phyloP scores from a whole-genome alignment of 257 asterid genomes.

The Penstemon davidsonii region DNA sequence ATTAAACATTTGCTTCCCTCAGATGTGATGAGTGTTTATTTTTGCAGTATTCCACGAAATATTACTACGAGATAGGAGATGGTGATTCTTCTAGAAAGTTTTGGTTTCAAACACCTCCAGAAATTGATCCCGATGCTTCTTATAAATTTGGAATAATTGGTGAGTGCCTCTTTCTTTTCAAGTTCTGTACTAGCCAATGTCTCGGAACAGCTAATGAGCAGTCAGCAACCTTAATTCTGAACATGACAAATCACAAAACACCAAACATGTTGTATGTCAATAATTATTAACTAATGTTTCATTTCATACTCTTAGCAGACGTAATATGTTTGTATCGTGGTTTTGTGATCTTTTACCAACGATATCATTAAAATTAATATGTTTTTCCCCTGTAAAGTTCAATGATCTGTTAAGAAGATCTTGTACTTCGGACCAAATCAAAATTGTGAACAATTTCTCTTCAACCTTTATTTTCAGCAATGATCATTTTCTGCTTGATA shows the following conservation, averaged over 20 bases:
- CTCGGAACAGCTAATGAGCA: conserved; percentile 13
- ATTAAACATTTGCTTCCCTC: conserved; percentile 9
- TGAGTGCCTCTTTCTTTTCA: conserved; percentile 36
- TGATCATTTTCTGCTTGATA: conserved; percentile 3
- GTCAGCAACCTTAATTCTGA: background rate
- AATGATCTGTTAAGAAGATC: background rate
- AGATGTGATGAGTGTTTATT: conserved; percentile 24
- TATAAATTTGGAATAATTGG: conserved; percentile 95
- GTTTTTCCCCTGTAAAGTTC: background rate
- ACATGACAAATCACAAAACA: background rate
- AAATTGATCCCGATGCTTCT: conserved; percentile 71
- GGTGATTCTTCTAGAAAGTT: conserved; percentile 83
- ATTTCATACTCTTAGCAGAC: background rate
- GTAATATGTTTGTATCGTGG: background rate
- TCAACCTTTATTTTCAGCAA: background rate
- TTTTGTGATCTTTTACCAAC: background rate
- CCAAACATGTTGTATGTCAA: background rate
- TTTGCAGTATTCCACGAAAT: conserved; percentile 68
- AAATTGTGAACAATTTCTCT: no score
- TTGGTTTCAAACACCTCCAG: conserved; percentile 93
- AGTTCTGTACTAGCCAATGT: background rate
- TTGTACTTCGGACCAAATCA: background rate
- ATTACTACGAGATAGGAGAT: conserved; percentile 78
- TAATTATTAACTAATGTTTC: background rate
- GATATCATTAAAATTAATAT: background rate